Conservation (phyloP, 257 asterid species). For the Osmanthus fragrans region DNA sequence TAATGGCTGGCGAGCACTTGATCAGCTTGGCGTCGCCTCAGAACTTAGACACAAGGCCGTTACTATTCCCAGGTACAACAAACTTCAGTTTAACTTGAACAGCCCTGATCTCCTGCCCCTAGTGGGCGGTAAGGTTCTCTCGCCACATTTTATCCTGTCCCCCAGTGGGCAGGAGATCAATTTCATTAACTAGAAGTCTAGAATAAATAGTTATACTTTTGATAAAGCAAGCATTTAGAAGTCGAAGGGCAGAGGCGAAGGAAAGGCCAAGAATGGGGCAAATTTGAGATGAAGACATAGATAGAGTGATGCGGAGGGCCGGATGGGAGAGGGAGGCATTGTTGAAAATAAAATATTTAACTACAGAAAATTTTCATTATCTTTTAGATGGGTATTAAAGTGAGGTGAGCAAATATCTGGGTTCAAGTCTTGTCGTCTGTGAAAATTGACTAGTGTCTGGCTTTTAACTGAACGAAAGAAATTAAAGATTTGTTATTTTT, state of each 20-base stretch:
- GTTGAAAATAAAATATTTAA: background rate
- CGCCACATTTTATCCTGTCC: too few species aligned
- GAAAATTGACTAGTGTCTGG: background rate
- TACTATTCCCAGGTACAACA: background rate
- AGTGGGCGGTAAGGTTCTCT: too few species aligned
- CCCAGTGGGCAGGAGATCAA: too few species aligned
- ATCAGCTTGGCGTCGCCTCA: conserved; percentile 9
- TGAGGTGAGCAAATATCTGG: background rate
- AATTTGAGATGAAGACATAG: background rate
- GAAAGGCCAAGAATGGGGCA: background rate
- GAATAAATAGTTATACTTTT: background rate
- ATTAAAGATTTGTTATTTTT: background rate
- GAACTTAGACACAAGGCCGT: conserved; percentile 6
- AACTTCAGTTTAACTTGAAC: too few species aligned
- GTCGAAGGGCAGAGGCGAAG: background rate
- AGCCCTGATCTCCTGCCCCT: too few species aligned
- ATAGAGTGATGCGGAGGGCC: background rate
- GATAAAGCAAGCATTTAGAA: background rate
- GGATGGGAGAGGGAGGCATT: background rate
- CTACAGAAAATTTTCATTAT: too few species aligned
- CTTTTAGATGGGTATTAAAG: background rate
- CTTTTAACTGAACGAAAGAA: background rate
- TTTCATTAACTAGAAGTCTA: too few species aligned
- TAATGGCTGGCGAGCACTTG: background rate
- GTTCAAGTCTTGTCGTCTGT: background rate